Base-by-base conservation (phyloP, 192 early-diverging fungal species). In the Phycomyces blakesleeanus region DNA sequence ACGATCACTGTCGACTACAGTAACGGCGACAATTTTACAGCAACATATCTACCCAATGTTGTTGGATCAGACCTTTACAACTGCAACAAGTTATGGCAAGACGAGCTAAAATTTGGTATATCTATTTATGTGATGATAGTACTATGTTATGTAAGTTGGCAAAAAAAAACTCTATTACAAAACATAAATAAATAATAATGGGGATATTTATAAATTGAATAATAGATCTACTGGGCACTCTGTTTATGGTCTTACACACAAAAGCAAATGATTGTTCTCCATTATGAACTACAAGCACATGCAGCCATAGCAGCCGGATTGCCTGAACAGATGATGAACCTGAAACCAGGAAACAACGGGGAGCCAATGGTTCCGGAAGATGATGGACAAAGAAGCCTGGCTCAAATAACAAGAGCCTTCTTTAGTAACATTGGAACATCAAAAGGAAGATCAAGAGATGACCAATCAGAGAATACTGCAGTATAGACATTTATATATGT, bases 221-320 rank as follows among this genome's bases (percentile, higher is more conserved):
- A 34, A 34, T 34, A 67, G 66, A 37, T 60, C 7, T 67, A 67
- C 57, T 67, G 66, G 66, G 66, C 66, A n/a, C 56, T 57, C 3
- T 59, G 56, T 44, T 53, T 67, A n/a, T 67, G 66, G 66, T 67
- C 66, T 16, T 67, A 52, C 37, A 67, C 56, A 21, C 66, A 67
- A 22, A 67, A 67, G 51, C 14, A 14, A 20, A 25, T 20, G 27
- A 42, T 61, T 3, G 20, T 25, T 20, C 25, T 16, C n/a, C 27
- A 20, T 16, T 50, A 51, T n/a, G 44, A 61, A 22, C 14, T 51
- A 18, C 22, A 37, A 24, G 42, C 34, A 1, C 34, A 29, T 11
- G 20, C 50, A 15, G n/a, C 44, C 16, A 51, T 11, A 34, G 59
- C 59, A 50, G 59, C 47, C 9, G 58, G 44, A 47, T 3, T 14